Conservation (phyloP, 257 asterid genomes). For the Anisodus tanguticus region DNA sequence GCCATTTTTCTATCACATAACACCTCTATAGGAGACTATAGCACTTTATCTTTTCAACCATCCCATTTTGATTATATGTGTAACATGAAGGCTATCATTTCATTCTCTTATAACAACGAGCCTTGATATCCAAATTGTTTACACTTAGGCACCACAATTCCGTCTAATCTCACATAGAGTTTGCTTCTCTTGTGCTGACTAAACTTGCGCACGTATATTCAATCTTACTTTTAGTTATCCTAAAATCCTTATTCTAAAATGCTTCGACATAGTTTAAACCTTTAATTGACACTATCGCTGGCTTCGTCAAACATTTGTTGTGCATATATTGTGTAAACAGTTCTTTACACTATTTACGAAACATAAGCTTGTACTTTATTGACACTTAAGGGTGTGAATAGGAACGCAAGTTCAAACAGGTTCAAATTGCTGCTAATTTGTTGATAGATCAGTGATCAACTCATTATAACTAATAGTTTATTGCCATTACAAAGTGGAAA, state of each 20-base stretch:
- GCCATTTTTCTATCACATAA: no score
- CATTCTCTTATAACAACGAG: background rate
- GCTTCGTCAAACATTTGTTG: no score
- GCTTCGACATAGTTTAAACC: background rate
- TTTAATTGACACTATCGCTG: no score
- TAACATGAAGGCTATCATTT: no score
- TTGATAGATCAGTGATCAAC: background rate
- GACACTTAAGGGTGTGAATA: background rate
- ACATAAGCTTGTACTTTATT: background rate
- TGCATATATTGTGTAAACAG: background rate
- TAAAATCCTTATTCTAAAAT: background rate
- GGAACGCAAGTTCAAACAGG: background rate
- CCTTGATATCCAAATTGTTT: background rate
- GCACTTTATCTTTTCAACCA: background rate
- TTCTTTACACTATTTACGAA: no score
- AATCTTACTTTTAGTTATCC: no score
- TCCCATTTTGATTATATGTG: background rate
- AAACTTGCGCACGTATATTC: no score
- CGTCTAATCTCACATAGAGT: no score
- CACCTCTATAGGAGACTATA: no score
- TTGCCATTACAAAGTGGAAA: slow-evolving; percentile 31
- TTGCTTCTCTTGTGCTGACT: no score
- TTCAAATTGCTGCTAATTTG: background rate
- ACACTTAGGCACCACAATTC: no score
- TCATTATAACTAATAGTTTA: background rate